phyloP scores from a whole-genome alignment of 176 grass and related monocot genomes.

The Saccharum spontaneum region DNA sequence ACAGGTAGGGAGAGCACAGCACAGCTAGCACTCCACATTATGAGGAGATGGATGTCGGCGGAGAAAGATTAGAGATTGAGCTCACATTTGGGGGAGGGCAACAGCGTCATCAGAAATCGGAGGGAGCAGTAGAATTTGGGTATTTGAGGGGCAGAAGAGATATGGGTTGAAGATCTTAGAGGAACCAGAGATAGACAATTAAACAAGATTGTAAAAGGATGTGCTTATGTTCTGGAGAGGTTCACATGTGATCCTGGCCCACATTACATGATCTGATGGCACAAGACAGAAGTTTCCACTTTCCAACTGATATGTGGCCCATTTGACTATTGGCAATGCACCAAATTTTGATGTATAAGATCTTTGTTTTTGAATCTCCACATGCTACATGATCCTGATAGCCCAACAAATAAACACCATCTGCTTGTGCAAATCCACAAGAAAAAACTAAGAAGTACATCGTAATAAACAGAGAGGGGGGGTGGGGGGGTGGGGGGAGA shows the following conservation, averaged over 20 bases:
- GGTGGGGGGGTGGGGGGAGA: not conserved
- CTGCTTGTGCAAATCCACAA: not conserved
- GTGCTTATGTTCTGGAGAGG: not conserved
- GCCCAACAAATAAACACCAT: not conserved
- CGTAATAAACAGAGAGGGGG: not conserved
- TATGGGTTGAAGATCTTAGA: not conserved
- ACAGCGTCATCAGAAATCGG: too few species aligned
- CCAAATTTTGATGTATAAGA: not conserved
- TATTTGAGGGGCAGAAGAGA: not conserved
- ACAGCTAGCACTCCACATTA: too few species aligned
- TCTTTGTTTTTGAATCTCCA: constrained; percentile 5
- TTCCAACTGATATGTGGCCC: not conserved
- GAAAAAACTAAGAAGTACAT: not conserved
- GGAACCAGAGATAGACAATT: not conserved
- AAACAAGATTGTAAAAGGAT: not conserved
- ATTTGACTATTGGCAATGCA: not conserved
- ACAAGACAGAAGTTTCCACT: not conserved
- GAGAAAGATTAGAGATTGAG: too few species aligned
- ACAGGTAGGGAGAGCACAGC: not conserved
- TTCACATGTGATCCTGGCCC: not conserved
- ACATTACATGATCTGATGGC: not conserved
- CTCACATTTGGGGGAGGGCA: too few species aligned
- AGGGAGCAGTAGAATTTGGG: too few species aligned
- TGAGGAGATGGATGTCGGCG: too few species aligned
- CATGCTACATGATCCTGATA: not conserved